A percentile compares a stretch with the other conserved stretches of the same genome.
phyloP scores from a whole-genome alignment of 306 rosid genomes.

The Cucumis hystrix region DNA sequence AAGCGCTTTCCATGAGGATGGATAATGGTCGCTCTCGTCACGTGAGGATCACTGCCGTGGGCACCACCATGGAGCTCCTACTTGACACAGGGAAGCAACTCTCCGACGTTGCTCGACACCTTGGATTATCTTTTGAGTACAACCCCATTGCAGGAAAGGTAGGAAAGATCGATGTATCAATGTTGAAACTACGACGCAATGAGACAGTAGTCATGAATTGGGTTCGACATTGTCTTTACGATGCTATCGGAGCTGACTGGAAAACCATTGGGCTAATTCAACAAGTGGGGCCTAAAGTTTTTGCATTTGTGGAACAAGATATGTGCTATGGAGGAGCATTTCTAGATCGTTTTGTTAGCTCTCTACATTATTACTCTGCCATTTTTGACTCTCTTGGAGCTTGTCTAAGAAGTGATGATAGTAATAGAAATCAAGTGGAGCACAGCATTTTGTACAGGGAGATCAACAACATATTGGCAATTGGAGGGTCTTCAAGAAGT shows the following conservation, averaged over 20 bases:
- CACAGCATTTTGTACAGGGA: constrained; percentile 36
- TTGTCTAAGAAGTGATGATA: constrained; percentile 34
- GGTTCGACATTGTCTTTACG: constrained; percentile 68
- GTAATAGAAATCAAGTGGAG: constrained; percentile 47
- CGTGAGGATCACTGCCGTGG: constrained; percentile 54
- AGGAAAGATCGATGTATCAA: constrained; percentile 37
- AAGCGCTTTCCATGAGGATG: constrained; percentile 49
- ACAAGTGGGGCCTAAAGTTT: constrained; percentile 43
- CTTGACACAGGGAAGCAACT: constrained; percentile 58
- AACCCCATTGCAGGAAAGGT: constrained; percentile 38
- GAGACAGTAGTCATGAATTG: constrained; percentile 71
- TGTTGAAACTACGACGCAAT: constrained; percentile 24
- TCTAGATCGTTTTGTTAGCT: constrained; percentile 74
- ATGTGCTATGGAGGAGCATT: constrained; percentile 50
- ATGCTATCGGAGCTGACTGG: constrained; percentile 62
- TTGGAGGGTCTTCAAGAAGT: constrained; percentile 72
- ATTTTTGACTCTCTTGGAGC: constrained; percentile 71
- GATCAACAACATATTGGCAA: constrained; percentile 63
- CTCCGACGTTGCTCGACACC: constrained; percentile 44
- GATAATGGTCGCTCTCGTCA: constrained; percentile 41
- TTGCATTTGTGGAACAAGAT: constrained; percentile 81
- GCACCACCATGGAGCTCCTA: constrained; percentile 47
- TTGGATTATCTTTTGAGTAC: constrained; percentile 55
- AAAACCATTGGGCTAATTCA: constrained; percentile 45
- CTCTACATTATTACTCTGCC: constrained; percentile 79